Base-by-base conservation (phyloP, 768 basidiomycete species). In the Paxillus involutus region DNA sequence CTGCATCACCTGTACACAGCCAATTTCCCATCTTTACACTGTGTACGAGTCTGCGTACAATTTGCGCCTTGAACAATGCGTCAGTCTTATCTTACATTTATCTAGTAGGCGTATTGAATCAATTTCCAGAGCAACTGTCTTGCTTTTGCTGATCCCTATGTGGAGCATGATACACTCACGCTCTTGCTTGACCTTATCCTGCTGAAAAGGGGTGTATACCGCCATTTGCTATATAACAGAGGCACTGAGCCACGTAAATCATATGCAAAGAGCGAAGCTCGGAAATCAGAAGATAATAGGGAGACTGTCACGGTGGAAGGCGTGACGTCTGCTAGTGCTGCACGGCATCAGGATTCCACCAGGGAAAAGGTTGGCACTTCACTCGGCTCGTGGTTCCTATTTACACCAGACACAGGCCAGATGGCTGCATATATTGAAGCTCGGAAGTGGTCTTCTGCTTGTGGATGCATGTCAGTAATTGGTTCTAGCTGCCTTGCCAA, bases 21-120 rank as follows among this genome's bases (percentile, higher is more conserved):
- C 80, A n/a, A 75, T 81, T 13, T 75, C 81, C 0, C 83, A 83
- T 62, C 79, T 94, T 16, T 94, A 93, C 70, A 93, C 91, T 0
- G 79, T 91, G 52, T 94, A 94, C 67, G 78, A 88, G 60, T 86
- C 89, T 5, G 82, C 80, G 8, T 76, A 88, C 63, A 93, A 93
- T 64, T 77, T 92, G 33, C 77, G 91, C 46, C 79, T 94, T 21
- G 89, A 93, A 67, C 86, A 91, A 73, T 94, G 91, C 68, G 91
- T 92, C 45, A 62, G 88, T 82, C 39, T 7, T 37, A 14, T 59
- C 14, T 14, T 13, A 33, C 24, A 3, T 26, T 49, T 13, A 17
- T 24, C 24, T 32, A 8, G 32, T 40, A 51, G 30, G 35, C 33
- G 19, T 40, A 52, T 43, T 62, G 47, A 61, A 56, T 45, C 14